Evolutionary conservation across 352 stramenopile genomes (phyloP).

Genomic region (Thraustochytrium striatum): DNA sequence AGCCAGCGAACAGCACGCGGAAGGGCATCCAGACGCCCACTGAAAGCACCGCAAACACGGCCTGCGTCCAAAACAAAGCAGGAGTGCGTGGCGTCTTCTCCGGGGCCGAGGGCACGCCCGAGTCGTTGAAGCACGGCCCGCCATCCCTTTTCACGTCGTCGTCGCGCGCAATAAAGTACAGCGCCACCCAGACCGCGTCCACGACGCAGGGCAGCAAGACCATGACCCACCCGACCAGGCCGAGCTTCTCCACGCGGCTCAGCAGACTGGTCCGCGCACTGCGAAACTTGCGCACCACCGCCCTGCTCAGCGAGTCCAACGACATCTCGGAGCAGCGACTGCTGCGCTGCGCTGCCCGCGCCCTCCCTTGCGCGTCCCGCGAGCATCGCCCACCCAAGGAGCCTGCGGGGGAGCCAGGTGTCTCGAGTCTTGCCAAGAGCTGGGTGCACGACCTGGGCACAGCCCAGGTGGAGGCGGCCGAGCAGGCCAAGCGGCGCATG

Average conservation of each 20-base stretch:
- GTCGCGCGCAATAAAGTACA: slow-evolving; percentile 33
- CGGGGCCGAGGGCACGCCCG: neutral
- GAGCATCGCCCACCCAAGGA: too few species aligned
- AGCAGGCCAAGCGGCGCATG: too few species aligned
- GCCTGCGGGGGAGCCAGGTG: too few species aligned
- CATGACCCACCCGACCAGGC: neutral
- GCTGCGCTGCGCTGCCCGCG: too few species aligned
- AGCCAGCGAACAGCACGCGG: slow-evolving; percentile 30
- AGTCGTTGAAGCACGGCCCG: slow-evolving; percentile 14
- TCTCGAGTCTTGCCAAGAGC: too few species aligned
- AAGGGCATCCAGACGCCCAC: slow-evolving; percentile 24
- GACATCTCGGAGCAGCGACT: neutral
- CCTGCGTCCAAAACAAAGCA: neutral
- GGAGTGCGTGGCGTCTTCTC: neutral
- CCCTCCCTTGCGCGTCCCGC: too few species aligned
- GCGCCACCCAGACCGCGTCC: neutral
- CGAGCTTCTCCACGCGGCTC: neutral
- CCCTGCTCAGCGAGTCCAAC: neutral
- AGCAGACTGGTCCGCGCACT: neutral
- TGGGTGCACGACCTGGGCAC: too few species aligned
- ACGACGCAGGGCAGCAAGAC: slow-evolving; percentile 20
- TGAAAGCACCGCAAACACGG: neutral
- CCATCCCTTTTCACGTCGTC: neutral
- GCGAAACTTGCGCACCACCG: neutral
- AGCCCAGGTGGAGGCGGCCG: too few species aligned